These are phyloP conservation scores for Papilionanthe hybrid DNA, from an alignment of 116 monocot species.

Conservation along the genomic window DNA sequence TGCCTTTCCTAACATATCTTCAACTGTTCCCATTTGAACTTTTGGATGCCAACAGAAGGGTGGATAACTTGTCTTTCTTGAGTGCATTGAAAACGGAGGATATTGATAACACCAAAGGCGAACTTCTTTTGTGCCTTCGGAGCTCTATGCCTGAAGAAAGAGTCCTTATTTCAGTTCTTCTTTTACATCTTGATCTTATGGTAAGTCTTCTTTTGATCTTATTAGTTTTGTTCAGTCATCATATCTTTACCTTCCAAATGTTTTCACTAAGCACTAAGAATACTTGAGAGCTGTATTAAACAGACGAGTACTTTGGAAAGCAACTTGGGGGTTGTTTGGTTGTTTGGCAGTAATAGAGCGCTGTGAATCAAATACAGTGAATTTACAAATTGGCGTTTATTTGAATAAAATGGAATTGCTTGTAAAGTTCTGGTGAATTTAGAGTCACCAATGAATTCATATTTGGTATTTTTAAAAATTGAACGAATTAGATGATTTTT, in stretches of 20 bases:
- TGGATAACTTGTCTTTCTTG: constrained; percentile 22
- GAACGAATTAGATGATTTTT: no score
- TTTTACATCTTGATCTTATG: constrained; percentile 43
- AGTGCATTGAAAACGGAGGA: constrained; percentile 27
- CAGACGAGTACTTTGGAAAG: no score
- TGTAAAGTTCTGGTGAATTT: no score
- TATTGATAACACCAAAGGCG: constrained; percentile 30
- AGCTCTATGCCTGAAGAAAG: constrained; percentile 23
- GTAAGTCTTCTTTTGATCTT: constrained; percentile 14
- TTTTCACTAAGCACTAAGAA: not conserved
- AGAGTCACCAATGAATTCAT: no score
- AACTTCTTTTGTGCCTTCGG: constrained; percentile 40
- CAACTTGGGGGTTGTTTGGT: no score
- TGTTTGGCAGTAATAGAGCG: no score
- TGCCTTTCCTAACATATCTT: not conserved
- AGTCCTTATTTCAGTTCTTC: constrained; percentile 34
- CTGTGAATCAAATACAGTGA: no score
- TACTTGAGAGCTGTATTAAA: not conserved
- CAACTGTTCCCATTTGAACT: not conserved
- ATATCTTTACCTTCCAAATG: not conserved
- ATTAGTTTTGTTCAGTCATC: no score
- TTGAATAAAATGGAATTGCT: no score
- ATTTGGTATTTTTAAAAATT: no score
- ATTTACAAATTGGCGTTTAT: no score
- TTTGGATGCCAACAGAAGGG: constrained; percentile 21